phyloP scores from a whole-genome alignment of 768 basidiomycete genomes.

The Suillus luteus region DNA sequence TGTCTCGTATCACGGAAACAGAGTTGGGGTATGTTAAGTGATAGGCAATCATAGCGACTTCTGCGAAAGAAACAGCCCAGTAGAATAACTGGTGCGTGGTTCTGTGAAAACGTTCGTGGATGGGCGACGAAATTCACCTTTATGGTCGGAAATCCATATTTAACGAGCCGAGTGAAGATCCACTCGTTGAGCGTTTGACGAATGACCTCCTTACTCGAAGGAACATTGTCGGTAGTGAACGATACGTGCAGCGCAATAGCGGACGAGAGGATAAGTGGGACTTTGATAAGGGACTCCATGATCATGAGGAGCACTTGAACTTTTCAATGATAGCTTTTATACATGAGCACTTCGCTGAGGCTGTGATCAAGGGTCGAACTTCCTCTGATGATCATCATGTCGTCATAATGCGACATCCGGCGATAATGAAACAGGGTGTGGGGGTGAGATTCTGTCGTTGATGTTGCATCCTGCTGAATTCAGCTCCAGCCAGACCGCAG shows the following conservation, averaged over 20 bases:
- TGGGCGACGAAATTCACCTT: neutral
- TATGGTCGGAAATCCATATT: neutral
- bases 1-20: neutral
- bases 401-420: neutral
- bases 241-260: slow-evolving; percentile 44
- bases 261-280: slow-evolving; percentile 44
- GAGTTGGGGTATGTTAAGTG: neutral
- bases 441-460: neutral
- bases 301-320: slow-evolving; percentile 5
- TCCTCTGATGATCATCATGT: neutral
- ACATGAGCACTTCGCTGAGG: neutral
- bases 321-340: neutral
- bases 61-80: slow-evolving; percentile 4
- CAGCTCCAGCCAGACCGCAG: neutral
- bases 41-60: neutral
- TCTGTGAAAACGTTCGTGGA: neutral
- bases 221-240: slow-evolving; percentile 47
- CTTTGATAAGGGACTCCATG: slow-evolving; percentile 36
- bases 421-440: neutral
- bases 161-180: neutral
- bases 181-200: slow-evolving; percentile 2
- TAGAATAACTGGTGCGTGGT: slow-evolving; percentile 1
- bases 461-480: neutral
- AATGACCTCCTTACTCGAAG: slow-evolving; percentile 37
- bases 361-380: neutral